Base-by-base conservation (phyloP, 1,139 yeast genomes). In the Candida sp. region DNA sequence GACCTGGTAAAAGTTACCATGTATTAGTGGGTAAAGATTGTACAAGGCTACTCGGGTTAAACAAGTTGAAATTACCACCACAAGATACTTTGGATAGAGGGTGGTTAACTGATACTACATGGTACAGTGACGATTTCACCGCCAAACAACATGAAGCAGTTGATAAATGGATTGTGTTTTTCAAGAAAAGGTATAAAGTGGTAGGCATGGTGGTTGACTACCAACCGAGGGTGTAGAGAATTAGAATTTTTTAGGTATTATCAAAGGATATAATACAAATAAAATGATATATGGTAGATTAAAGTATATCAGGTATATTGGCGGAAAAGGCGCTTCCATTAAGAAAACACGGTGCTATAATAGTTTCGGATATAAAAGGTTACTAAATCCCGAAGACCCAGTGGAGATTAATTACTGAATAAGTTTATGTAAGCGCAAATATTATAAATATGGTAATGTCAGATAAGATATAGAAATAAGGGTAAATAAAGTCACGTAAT, bases 1-100 rank as follows among this genome's bases (percentile, higher is more conserved):
- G 95, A 0, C 84, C 84, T 1, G 93, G 89, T 0, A 78, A 81
- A 50, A 81, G 84, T 25, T 89, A 89, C 63, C 82, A 82, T 54
- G 79, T 74, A 32, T 73, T 89, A 41, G 87, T 84, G 5, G 97
- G 91, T 2, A 81, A 79, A 52, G 96, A 89, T 51, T 86, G 87
- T 12, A 81, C 88, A 21, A 65, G 95, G 46, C 83, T 90, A 2
- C 67, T 89, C 44, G 79, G 73, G n/a, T 54, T 69, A 47, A 72
- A 70, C 47, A 56, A 60, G 43, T 59, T 81, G 75, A 43, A 73
- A 21, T 29, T 37, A 23, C 32, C 32, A 7, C 45, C 47, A 4
- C 45, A 37, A 2, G 49, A 43, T 12, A 42, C 43, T 15, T 45
- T 40, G 21, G 23, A 67, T 67, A 48, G 44, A 5, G 43, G 38